These are phyloP conservation scores for Ceraceosorus guamensis DNA, from an alignment of 1,284 basidiomycete genomes.

Conservation along the genomic window DNA sequence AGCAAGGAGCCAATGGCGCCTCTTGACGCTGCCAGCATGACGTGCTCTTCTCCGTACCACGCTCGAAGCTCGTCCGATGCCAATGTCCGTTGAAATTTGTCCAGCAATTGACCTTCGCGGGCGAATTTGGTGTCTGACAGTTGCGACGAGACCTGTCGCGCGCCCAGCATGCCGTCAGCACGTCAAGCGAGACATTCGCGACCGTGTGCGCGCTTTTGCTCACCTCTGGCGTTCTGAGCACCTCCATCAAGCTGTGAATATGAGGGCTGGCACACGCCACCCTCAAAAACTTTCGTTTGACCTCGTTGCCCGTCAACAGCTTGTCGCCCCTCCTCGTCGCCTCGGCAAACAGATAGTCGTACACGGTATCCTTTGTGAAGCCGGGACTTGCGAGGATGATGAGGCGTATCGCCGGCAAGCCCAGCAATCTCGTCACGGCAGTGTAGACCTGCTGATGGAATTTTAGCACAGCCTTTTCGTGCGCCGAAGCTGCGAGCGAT, in stretches of 20 bases:
- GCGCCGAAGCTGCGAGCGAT: conserved; percentile 32
- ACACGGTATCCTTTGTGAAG: conserved; percentile 84
- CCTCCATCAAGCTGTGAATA: conserved; percentile 90
- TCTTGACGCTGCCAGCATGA: conserved; percentile 78
- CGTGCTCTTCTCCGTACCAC: conserved; percentile 96
- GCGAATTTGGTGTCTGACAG: conserved; percentile 98
- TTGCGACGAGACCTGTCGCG: conserved; percentile 53
- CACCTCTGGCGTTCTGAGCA: conserved; percentile 73
- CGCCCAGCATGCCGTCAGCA: too few relatives aligned
- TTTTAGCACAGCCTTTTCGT: conserved; percentile 50
- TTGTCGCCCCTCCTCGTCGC: conserved; percentile 70
- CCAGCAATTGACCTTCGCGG: conserved; percentile 63
- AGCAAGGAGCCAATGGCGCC: conserved; percentile 89
- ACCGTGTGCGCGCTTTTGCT: neutral
- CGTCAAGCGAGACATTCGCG: neutral
- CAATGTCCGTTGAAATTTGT: conserved; percentile 67
- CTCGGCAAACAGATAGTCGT: conserved; percentile 58
- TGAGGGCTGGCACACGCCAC: conserved; percentile 89
- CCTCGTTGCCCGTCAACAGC: conserved; percentile 59
- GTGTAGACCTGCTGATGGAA: conserved; percentile 82
- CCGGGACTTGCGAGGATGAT: conserved; percentile 95
- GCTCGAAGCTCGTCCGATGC: conserved; percentile 87
- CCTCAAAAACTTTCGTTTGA: conserved; percentile 73
- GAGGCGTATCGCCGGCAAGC: conserved; percentile 71
- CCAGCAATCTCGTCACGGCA: conserved; percentile 80